Evolutionary conservation across 2,329 filamentous ascomycete genomes (phyloP), one percentile per base, ranked within the genome.

Genomic region (Bipolaris zeicola): DNA sequence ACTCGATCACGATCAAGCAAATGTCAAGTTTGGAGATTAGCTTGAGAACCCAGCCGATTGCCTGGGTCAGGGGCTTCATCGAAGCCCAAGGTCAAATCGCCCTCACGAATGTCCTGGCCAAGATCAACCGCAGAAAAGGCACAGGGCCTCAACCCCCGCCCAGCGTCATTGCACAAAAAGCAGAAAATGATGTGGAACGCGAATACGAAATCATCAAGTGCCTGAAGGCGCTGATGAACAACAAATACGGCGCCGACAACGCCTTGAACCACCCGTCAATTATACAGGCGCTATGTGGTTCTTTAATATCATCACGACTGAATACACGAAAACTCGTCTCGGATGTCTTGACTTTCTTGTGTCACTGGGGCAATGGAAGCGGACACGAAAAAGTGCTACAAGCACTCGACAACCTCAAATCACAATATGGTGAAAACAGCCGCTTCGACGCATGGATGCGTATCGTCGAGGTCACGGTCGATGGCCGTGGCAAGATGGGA

Each of bases 381-480:
- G 95, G 95, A 5, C 95, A 99, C 72, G 81, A 92, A 66, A 96
- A 96, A 78, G 95, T 99, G 33, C 87, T 99, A 52, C 91, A 96
- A 78, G 91, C 92, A 36, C 86, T 98, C 81, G 95, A 99, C 73
- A 86, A 90, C 73, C 90, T 97, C 77, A 98, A 97, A 78, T 85
- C 84, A 42, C 87, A 92, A 69, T 89, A 93, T 70, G 90, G 89
- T 60, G 95, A 98, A 76, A 97, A 96, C 78, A 94, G 95, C 37
- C 87, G 95, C 1, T 99, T 99, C 71, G 95, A 99, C 77, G 89
- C 93, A 36, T 99, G 95, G 95, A 96, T 99, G 91, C 91, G 95
- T 57, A 89, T 97, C 58, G 94, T 98, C 39, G 95, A 98, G 78
- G 94, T 98, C 67, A 98, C 94, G 1, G 88, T 97, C 62, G 95